Base-by-base conservation (phyloP, 352 stramenopile species). In the Aphanomyces invadans region DNA sequence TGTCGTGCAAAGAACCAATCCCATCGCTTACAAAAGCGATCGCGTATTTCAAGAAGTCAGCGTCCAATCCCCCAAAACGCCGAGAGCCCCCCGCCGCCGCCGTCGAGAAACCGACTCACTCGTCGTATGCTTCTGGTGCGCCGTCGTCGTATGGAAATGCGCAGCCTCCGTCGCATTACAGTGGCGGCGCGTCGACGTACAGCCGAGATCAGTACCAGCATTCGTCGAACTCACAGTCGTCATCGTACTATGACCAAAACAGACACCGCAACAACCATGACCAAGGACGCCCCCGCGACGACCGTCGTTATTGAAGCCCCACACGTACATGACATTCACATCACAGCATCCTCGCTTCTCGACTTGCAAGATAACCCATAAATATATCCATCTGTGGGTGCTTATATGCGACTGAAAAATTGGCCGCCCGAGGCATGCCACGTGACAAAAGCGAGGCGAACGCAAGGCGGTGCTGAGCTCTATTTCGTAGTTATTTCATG, bases 11-110 rank as follows among this genome's bases (percentile, higher is more conserved):
- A 3, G 19, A 36, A 4, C 90, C 92, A 45, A 63, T 95, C 44
- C 83, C 84, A 15, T 89, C 84, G 9, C 51, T 95, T 38, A 82
- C 73, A 28, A 79, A 93, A 60, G 86, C 86, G 42, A 73, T 95
- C 28, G 80, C 92, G 69, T 95, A 92, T 74, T 95, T 95, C 74
- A 95, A 95, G 67, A 92, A 91, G 84, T 92, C 90, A 63, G 86
- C 86, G 0, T 65, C 93, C 23, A 76, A 91, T 7, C 78, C 73
- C 36, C 83, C 83, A 15, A 54, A 67, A 32, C 49, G 2, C 49
- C 49, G 17, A 17, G 49, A 33, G 7, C 19, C 49, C 49, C 36
- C 42, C 19, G 26, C n/a, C 19, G n/a, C 42, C 39, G n/a, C 28
- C 55, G 21, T 31, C 21, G 32, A 21, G n/a, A n/a, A n/a, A n/a